Percentiles rank a stretch among this genome's conserved stretches.
Conservation (phyloP, 2,329 filamentous ascomycete genomes). For the Hymenoscyphus repandus region DNA sequence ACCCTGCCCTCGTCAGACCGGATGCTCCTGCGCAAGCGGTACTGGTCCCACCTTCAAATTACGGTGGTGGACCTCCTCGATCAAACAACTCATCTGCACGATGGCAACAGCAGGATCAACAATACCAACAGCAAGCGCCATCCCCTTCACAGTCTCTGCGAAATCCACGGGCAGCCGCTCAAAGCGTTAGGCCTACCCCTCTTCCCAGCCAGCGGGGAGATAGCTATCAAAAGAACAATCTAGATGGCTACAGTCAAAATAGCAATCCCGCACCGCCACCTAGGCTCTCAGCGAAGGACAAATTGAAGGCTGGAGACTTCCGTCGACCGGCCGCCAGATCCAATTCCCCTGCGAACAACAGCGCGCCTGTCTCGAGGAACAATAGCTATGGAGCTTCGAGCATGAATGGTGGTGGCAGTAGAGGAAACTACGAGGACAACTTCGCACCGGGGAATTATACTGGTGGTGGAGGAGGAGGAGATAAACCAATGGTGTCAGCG, state of each 20-base stretch:
- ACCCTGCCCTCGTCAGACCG: slow-evolving; percentile 84
- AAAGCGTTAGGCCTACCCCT: too few species aligned
- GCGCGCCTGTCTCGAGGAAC: slow-evolving; percentile 16
- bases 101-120: neutral
- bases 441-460: slow-evolving; percentile 25
- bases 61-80: neutral
- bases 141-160: neutral
- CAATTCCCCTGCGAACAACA: slow-evolving; percentile 27
- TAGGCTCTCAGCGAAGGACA: slow-evolving; percentile 50
- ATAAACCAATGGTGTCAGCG: slow-evolving; percentile 39
- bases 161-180: too few species aligned
- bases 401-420: slow-evolving; percentile 10
- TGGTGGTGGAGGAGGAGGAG: slow-evolving; percentile 29
- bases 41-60: neutral
- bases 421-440: slow-evolving; percentile 16
- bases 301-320: slow-evolving; percentile 75
- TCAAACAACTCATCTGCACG: slow-evolving; percentile 1
- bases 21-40: slow-evolving; percentile 41
- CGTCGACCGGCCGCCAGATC: slow-evolving; percentile 56
- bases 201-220: neutral
- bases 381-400: slow-evolving; percentile 12
- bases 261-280: slow-evolving; percentile 36
- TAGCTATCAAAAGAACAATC: neutral
- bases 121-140: neutral
- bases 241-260: neutral